phyloP scores from a whole-genome alignment of 208 protist species.

The Novymonas esmeraldas region DNA sequence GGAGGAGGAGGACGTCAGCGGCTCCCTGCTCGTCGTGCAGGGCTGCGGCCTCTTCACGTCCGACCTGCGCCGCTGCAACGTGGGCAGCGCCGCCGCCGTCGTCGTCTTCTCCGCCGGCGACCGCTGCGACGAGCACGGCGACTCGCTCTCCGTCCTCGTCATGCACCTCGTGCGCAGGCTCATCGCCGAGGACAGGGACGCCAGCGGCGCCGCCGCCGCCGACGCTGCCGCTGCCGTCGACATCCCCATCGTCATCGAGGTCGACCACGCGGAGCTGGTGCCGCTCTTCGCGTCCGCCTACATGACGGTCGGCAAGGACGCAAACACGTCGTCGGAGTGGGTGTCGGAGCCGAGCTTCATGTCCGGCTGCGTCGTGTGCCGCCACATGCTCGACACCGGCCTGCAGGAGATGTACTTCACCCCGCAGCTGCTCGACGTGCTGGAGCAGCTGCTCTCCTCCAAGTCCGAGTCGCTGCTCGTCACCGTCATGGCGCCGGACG shows the following conservation, averaged over 20 bases:
- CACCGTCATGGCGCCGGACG: conserved; percentile 26
- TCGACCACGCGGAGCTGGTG: conserved; percentile 33
- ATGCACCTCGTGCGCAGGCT: conserved; percentile 32
- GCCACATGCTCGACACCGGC: conserved; percentile 46
- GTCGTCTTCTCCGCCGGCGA: conserved; percentile 48
- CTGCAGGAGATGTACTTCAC: conserved; percentile 44
- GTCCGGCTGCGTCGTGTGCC: conserved; percentile 41
- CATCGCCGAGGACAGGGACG: conserved; percentile 21
- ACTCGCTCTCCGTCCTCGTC: conserved; percentile 39
- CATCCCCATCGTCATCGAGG: conserved; percentile 40
- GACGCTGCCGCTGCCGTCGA: too few relatives aligned
- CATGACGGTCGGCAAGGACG: conserved; percentile 18
- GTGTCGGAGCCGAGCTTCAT: conserved; percentile 45
- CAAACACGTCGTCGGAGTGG: conserved; percentile 30
- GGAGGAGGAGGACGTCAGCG: conserved; percentile 36
- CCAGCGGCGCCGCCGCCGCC: too few relatives aligned
- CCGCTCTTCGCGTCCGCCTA: conserved; percentile 21
- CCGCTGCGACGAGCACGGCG: conserved; percentile 41
- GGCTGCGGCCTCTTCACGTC: conserved; percentile 42
- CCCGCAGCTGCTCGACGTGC: conserved; percentile 31
- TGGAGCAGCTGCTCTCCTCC: conserved; percentile 37
- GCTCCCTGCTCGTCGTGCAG: conserved; percentile 32
- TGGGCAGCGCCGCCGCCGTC: conserved; percentile 29
- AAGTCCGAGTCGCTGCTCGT: conserved; percentile 32
- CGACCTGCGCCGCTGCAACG: conserved; percentile 43